phyloP scores from a whole-genome alignment of 2,329 filamentous ascomycete genomes.

The Pestalotiopsis sp. region DNA sequence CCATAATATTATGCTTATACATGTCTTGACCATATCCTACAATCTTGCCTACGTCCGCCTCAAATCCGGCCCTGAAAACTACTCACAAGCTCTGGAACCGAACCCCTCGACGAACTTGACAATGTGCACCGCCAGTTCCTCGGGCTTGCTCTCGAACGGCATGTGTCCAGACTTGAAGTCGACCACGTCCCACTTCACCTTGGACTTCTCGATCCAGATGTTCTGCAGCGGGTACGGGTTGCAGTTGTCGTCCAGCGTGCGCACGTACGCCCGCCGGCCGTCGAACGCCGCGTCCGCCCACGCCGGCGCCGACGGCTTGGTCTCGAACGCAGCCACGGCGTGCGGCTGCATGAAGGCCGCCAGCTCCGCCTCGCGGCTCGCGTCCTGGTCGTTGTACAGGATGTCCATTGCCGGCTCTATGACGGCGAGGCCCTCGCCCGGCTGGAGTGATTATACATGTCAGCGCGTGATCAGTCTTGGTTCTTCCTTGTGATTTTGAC shows the following conservation, averaged over 20 bases:
- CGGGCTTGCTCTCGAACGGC: slow-evolving; percentile 28
- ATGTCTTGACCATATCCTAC: background rate
- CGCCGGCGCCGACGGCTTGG: slow-evolving; percentile 20
- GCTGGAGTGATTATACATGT: slow-evolving; percentile 1
- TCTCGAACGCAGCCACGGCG: slow-evolving; percentile 21
- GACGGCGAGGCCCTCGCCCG: slow-evolving; percentile 19
- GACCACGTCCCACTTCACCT: slow-evolving; percentile 27
- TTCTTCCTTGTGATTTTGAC: background rate
- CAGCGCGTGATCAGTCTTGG: background rate
- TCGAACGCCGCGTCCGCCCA: slow-evolving; percentile 23
- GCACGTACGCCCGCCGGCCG: slow-evolving; percentile 21
- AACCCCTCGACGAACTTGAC: slow-evolving; percentile 18
- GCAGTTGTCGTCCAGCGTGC: slow-evolving; percentile 23
- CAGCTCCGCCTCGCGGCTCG: slow-evolving; percentile 15
- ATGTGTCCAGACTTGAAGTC: slow-evolving; percentile 28
- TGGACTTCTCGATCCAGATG: slow-evolving; percentile 24
- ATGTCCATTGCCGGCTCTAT: slow-evolving; percentile 25
- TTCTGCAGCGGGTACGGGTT: slow-evolving; percentile 25
- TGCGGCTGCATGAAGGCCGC: slow-evolving; percentile 19
- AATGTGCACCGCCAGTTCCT: slow-evolving; percentile 20
- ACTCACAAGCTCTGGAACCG: slow-evolving; percentile 4
- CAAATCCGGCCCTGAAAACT: background rate
- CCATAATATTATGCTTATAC: too few relatives aligned
- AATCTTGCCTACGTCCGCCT: background rate
- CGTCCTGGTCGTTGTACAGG: slow-evolving; percentile 26